Conservation (phyloP, 345 rosid species). For the Bruguiera sexangula region DNA sequence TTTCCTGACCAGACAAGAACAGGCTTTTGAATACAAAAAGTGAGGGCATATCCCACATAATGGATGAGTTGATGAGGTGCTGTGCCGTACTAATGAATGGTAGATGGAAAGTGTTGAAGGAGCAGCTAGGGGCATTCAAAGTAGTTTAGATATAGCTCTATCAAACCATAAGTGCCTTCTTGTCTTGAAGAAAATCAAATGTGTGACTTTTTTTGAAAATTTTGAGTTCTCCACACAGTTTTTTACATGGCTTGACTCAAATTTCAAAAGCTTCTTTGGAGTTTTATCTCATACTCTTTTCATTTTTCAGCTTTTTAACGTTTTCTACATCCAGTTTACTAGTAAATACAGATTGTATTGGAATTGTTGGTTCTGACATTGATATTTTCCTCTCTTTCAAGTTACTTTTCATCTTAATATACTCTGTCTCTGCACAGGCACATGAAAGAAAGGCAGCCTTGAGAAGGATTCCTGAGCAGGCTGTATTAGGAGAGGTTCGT, state of each 20-base stretch:
- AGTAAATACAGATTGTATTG: not conserved
- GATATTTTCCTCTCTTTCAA: not conserved
- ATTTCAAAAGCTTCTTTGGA: too few species aligned
- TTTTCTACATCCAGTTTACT: not conserved
- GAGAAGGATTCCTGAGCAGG: constrained; percentile 76
- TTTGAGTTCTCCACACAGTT: not conserved
- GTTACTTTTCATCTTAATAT: constrained; percentile 5
- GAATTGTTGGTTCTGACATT: not conserved
- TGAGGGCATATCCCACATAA: not conserved
- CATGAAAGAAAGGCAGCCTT: constrained; percentile 59
- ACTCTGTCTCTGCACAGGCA: constrained; percentile 45
- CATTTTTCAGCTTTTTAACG: not conserved
- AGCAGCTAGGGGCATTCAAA: not conserved
- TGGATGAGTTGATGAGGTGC: not conserved
- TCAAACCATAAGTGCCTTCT: not conserved
- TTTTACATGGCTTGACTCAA: not conserved
- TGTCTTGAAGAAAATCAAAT: too few species aligned
- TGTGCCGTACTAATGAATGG: not conserved
- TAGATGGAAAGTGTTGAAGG: not conserved
- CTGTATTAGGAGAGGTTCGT: constrained; percentile 71
- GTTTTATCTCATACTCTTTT: not conserved
- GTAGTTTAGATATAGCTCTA: not conserved
- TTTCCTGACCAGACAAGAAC: not conserved
- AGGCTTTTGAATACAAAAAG: not conserved
- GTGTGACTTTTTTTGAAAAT: not conserved